Base-by-base conservation (phyloP, 345 rosid species). In the Eucalyptus urophylla region DNA sequence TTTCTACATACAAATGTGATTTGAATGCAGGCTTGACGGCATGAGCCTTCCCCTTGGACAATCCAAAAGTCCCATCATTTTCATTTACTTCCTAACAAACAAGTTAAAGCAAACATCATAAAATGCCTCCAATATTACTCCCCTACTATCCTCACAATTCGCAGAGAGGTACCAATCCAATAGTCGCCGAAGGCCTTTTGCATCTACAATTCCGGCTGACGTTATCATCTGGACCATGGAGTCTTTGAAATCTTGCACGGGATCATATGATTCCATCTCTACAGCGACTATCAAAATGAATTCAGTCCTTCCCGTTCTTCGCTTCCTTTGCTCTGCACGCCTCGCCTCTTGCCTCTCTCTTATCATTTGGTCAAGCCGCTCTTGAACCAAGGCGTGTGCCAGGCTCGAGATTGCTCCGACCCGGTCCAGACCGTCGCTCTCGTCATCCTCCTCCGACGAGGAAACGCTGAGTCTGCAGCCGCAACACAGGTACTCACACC, bases 71-170 rank as follows among this genome's bases (percentile, higher is more conserved):
- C 80, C 80, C 60, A 91, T 91, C 90, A 91, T 88, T 90, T 90
- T 47, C 91, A 91, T 90, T 92, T 95, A 92, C 94, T 93, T 90
- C 45, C 56, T 24, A 31, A 45, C 11, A 49, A 88, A 88, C 89
- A 88, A 62, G 83, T 49, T 49, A 72, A 49, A 24, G 86, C 89
- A 88, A 49, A 88, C 86, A 33, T 88, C 86, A 47, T 88, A 29
- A 76, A 88, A 88, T 49, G 54, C 89, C 86, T 87, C 81, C 25
- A 87, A 49, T 29, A 87, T 60, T 14, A 45, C 50, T 11, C 53
- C 33, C 81, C 56, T 24, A 21, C 54, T 44, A 31, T 29, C 83
- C 56, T 69, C 37, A 24, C 81, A 45, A 49, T 88, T 88, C 50
- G 69, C 50, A 50, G 89, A 45, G 53, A 88, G 62, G 89, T 88